A percentile compares a stretch with the other conserved stretches of the same genome.
Conservation (phyloP, 2,329 filamentous ascomycete genomes). For the Epichloe coenophiala region DNA sequence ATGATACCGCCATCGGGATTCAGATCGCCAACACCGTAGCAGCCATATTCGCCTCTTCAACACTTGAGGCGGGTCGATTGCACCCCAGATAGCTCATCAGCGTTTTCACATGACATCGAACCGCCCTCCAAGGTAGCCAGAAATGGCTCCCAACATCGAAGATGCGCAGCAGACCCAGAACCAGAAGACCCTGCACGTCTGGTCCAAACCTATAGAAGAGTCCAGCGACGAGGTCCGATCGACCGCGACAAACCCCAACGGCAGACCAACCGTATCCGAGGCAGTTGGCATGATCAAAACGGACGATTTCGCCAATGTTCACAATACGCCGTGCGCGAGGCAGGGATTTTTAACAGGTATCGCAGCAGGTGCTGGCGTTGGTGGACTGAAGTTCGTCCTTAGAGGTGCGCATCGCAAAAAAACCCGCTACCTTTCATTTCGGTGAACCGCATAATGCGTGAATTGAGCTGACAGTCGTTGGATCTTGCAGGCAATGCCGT, state of each 20-base stretch:
- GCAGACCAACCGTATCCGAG: slow-evolving; percentile 34
- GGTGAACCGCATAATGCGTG: no score
- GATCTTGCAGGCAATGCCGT: slow-evolving; percentile 16
- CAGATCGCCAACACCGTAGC: background rate
- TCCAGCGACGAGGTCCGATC: slow-evolving; percentile 9
- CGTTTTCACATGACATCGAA: slow-evolving; percentile 4
- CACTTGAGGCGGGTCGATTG: background rate
- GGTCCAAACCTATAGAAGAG: slow-evolving; percentile 21
- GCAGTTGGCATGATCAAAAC: slow-evolving; percentile 53
- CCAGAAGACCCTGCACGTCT: slow-evolving; percentile 23
- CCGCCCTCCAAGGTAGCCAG: slow-evolving; percentile 16
- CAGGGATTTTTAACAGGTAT: slow-evolving; percentile 78
- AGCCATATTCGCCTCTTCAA: background rate
- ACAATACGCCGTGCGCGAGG: slow-evolving; percentile 71
- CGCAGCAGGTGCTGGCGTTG: slow-evolving; percentile 60
- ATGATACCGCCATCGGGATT: background rate
- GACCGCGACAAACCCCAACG: slow-evolving; percentile 8
- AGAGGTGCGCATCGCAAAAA: slow-evolving; percentile 41
- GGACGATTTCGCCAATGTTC: slow-evolving; percentile 57
- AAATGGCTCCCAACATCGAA: slow-evolving; percentile 20
- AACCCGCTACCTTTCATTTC: background rate
- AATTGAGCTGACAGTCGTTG: background rate
- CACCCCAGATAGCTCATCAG: background rate
- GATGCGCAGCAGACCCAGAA: slow-evolving; percentile 12
- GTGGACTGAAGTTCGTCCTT: slow-evolving; percentile 59